Conservation (phyloP, 2,329 filamentous ascomycete genomes). For the Hypoxylon sp. region DNA sequence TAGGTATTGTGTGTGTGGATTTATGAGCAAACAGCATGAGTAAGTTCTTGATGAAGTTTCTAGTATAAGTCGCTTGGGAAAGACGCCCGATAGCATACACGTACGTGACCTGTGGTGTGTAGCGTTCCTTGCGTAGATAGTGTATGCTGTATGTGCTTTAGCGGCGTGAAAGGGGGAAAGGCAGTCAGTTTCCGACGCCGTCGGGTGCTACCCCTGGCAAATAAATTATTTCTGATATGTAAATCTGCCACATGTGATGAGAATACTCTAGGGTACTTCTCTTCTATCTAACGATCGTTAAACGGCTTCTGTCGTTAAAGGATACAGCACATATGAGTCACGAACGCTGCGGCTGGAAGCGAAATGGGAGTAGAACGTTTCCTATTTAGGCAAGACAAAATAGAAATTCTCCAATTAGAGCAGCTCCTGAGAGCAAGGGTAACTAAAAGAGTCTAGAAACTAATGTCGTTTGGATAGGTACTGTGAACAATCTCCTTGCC, state of each 20-base stretch:
- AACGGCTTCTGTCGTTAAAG: background rate
- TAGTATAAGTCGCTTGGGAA: too few relatives aligned
- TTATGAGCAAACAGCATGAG: too few relatives aligned
- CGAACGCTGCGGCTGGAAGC: conserved; percentile 7
- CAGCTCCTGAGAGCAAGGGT: conserved; percentile 34
- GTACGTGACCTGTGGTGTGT: too few relatives aligned
- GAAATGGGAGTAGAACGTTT: conserved; percentile 29
- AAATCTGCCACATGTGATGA: conserved; percentile 20
- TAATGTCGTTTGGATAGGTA: conserved; percentile 17
- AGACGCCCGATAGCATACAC: too few relatives aligned
- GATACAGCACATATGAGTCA: background rate
- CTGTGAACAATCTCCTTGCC: conserved; percentile 11
- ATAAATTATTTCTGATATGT: conserved; percentile 21
- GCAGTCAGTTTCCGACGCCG: conserved; percentile 30
- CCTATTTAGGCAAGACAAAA: conserved; percentile 32
- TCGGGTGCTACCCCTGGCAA: conserved; percentile 36
- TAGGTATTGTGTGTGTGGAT: too few relatives aligned
- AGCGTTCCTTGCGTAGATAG: too few relatives aligned
- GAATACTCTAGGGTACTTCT: conserved; percentile 8
- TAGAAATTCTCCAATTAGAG: conserved; percentile 33
- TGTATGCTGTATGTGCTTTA: conserved; percentile 7
- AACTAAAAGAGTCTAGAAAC: conserved; percentile 25
- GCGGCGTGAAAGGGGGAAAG: conserved; percentile 10
- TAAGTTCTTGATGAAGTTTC: too few relatives aligned
- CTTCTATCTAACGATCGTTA: background rate